Evolutionary conservation across 1,284 basidiomycete species (phyloP).

Genomic region (Rhodotorula glutinis): DNA sequence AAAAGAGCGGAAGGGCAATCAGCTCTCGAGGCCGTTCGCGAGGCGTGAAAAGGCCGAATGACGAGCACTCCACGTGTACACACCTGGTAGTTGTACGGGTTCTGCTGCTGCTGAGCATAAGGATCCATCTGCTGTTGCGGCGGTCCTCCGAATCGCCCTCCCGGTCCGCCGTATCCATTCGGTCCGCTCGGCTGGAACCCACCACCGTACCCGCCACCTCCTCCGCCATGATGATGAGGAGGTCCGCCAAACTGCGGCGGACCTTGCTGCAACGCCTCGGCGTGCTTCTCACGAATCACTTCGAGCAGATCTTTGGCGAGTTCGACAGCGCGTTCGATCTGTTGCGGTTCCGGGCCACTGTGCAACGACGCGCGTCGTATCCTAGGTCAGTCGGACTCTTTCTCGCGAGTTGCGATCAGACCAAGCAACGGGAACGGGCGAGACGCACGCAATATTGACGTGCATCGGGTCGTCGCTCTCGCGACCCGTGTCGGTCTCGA

Average conservation of each 20-base stretch:
- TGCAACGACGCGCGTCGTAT: no score
- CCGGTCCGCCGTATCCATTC: constrained; percentile 5
- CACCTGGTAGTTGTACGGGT: constrained; percentile 32
- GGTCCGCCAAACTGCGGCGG: constrained; percentile 19
- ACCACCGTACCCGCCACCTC: neutral
- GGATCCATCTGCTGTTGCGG: constrained; percentile 3
- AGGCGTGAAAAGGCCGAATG: no score
- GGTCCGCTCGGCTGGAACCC: constrained; percentile 2
- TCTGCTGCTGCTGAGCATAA: neutral
- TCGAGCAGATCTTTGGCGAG: constrained; percentile 83
- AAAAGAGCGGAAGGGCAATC: no score
- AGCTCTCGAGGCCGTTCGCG: no score
- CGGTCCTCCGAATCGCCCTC: constrained; percentile 15
- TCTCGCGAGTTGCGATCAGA: neutral
- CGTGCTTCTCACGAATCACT: constrained; percentile 79
- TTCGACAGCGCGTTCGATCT: constrained; percentile 79
- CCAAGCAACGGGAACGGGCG: neutral
- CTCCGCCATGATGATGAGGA: constrained; percentile 6
- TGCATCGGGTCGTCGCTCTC: constrained; percentile 91
- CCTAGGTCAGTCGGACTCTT: no score
- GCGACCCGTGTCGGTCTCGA: constrained; percentile 87
- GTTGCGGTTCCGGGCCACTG: constrained; percentile 82
- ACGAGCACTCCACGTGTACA: neutral
- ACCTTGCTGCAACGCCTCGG: constrained; percentile 58
- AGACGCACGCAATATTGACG: constrained; percentile 78